Conservation (phyloP, 208 protist species). For the Acanthamoeba lenticulata region DNA sequence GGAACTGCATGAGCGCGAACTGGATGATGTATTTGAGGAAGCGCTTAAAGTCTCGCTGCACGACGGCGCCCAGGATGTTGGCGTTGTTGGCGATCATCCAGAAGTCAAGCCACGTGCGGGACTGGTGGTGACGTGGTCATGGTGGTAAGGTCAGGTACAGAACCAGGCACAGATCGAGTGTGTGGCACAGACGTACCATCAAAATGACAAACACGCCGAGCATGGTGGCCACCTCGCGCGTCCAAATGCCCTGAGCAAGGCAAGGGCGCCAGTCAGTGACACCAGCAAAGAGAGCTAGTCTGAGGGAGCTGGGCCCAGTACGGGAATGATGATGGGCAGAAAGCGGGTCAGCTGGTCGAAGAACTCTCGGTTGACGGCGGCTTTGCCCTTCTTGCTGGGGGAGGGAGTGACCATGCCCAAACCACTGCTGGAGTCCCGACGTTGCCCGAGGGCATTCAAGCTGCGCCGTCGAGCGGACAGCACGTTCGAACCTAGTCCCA, state of each 20-base stretch:
- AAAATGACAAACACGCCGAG: background rate
- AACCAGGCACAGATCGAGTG: too few species aligned
- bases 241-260: background rate
- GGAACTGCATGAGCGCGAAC: constrained; percentile 41
- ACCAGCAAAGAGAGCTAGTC: background rate
- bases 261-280: background rate
- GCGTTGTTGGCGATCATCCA: constrained; percentile 61
- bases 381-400: background rate
- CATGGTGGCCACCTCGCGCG: background rate
- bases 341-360: background rate
- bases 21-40: constrained; percentile 32
- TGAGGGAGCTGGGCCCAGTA: too few species aligned
- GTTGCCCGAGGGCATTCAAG: background rate
- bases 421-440: background rate
- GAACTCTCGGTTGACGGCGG: background rate
- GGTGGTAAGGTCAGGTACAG: background rate
- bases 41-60: background rate
- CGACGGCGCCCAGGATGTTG: constrained; percentile 41
- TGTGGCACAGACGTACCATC: background rate
- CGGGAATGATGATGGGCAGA: background rate
- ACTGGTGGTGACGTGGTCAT: background rate
- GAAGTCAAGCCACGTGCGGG: constrained; percentile 21
- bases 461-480: background rate
- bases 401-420: background rate
- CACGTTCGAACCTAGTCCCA: background rate